Evolutionary conservation across 2,329 filamentous ascomycete genomes (phyloP).

Genomic region (Botrytis squamosa): DNA sequence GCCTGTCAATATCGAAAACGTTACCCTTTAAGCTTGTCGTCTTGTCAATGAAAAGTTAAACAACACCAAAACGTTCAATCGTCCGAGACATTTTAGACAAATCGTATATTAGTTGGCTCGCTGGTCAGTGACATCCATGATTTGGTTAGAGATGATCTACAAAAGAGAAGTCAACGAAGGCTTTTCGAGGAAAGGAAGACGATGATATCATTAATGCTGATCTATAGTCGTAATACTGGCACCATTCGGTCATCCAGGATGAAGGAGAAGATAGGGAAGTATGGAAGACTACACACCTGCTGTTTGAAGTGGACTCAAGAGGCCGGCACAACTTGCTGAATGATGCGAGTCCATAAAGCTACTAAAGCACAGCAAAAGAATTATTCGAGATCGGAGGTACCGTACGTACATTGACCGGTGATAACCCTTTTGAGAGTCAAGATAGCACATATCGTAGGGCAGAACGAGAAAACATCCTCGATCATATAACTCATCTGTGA

Average conservation of each 20-base stretch:
- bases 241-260: background rate
- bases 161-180: background rate
- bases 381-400: background rate
- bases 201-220: conserved; percentile 13
- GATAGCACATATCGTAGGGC: background rate
- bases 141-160: conserved; percentile 7
- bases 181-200: background rate
- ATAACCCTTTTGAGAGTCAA: background rate
- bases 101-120: conserved; percentile 1
- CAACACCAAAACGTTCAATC: background rate
- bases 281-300: background rate
- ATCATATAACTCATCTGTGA: background rate
- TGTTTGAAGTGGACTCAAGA: background rate
- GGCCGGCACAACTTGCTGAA: background rate
- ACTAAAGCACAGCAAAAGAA: background rate
- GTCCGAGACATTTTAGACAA: conserved; percentile 12
- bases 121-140: conserved; percentile 16
- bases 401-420: background rate
- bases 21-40: conserved; percentile 3
- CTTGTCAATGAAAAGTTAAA: conserved; percentile 7
- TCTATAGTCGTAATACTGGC: background rate
- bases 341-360: background rate
- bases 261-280: background rate
- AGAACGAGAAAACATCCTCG: background rate
- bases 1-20: background rate